phyloP scores from a whole-genome alignment of 345 rosid species.

The Camelina sativa region DNA sequence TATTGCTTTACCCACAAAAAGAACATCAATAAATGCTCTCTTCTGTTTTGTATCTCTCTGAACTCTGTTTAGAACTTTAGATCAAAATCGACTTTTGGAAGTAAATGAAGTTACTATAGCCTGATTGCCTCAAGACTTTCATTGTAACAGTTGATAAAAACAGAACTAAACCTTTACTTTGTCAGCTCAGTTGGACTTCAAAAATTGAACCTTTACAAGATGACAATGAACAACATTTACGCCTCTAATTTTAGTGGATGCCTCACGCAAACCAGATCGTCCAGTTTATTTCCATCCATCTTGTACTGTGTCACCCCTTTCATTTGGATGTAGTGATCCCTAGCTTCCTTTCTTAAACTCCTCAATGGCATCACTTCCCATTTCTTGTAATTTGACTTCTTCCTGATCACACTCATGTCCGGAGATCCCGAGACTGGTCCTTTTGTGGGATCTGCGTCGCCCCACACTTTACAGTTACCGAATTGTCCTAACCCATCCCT shows the following conservation, averaged over 20 bases:
- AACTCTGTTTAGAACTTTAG: background rate
- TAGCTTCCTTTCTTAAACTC: slow-evolving; percentile 90
- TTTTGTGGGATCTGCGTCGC: slow-evolving; percentile 54
- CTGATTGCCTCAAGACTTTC: background rate
- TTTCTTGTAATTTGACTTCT: slow-evolving; percentile 78
- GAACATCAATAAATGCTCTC: background rate
- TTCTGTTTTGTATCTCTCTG: background rate
- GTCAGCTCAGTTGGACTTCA: background rate
- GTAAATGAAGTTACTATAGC: too few relatives aligned
- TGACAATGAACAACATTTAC: slow-evolving; percentile 31
- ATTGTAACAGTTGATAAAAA: slow-evolving; percentile 14
- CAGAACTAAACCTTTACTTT: slow-evolving; percentile 15
- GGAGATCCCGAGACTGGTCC: slow-evolving; percentile 83
- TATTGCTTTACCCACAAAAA: background rate
- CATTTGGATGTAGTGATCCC: slow-evolving; percentile 76
- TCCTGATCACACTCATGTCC: slow-evolving; percentile 77
- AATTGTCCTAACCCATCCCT: slow-evolving; percentile 63
- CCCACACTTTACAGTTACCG: slow-evolving; percentile 96
- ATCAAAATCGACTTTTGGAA: too few relatives aligned
- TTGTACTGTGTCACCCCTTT: slow-evolving; percentile 82
- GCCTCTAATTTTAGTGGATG: slow-evolving; percentile 50
- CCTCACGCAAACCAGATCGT: slow-evolving; percentile 88
- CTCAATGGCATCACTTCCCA: slow-evolving; percentile 84
- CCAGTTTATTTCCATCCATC: slow-evolving; percentile 96
- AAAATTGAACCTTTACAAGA: slow-evolving; percentile 23